Percentiles rank a stretch among this genome's conserved stretches.
These are phyloP conservation scores for Metschnikowia koreensis DNA, from an alignment of 805 yeast species.

Conservation along the genomic window DNA sequence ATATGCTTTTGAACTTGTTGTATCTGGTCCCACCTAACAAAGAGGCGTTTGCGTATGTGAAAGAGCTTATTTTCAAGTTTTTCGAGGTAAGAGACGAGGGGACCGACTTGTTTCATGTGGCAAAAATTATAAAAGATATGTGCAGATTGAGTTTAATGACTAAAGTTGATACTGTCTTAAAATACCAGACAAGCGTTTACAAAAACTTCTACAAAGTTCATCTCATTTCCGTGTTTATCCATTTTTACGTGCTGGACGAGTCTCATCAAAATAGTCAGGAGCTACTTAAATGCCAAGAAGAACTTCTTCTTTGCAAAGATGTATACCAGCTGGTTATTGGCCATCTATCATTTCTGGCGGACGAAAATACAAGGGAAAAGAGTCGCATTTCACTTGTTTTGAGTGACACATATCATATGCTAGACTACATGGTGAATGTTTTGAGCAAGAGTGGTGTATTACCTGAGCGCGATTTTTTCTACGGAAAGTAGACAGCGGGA, in stretches of 20 bases:
- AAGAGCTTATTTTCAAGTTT: constrained; percentile 1
- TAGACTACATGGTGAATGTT: constrained; percentile 21
- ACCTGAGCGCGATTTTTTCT: constrained; percentile 25
- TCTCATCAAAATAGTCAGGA: not conserved
- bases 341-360: constrained; percentile 14
- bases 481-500: constrained; percentile 6
- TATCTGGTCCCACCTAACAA: constrained; percentile 1
- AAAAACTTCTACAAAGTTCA: constrained; percentile 20
- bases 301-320: constrained; percentile 17
- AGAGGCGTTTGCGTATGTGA: not conserved
- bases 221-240: constrained; percentile 9
- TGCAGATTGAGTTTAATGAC: constrained; percentile 1
- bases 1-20: constrained; percentile 14
- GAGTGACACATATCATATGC: constrained; percentile 24
- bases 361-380: constrained; percentile 13
- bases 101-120: not conserved
- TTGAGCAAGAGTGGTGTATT: constrained; percentile 22
- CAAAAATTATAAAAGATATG: not conserved
- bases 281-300: constrained; percentile 10
- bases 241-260: not conserved
- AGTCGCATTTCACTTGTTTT: constrained; percentile 22
- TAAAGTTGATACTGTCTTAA: constrained; percentile 1
- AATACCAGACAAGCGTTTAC: constrained; percentile 11
- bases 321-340: constrained; percentile 22
- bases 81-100: not conserved